Evolutionary conservation across 805 yeast species (phyloP), one percentile per base, ranked within the genome.

Genomic region (Starmerella apis): DNA sequence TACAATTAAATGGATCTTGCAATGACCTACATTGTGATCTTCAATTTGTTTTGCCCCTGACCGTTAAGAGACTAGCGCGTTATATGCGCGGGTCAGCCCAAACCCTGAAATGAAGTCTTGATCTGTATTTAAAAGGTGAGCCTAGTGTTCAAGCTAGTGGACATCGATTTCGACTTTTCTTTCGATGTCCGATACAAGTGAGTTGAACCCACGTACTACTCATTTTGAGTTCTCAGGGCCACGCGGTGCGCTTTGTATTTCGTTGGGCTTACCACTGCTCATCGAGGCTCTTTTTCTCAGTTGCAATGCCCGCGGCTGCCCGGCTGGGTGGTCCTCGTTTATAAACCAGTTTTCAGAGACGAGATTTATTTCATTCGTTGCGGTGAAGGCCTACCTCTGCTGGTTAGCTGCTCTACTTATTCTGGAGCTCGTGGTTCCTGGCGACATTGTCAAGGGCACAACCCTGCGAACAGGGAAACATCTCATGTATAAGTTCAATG

Each of bases 401-500:
- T 90, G 97, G 97, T 82, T 86, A 59, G 71, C 71, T 49, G 73
- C 71, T 0, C 70, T 92, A 47, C 81, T 78, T 4, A 51, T 75
- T 0, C 67, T 86, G 38, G 96, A 86, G 63, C 59, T 75, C 13
- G 59, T 80, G 3, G 67, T 84, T 30, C 88, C 90, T 11, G 94
- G 90, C 0, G 73, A 69, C 51, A 65, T 62, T 22, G 67, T 78
- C 58, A 63, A 75, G 28, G 98, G 98, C 23, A 78, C 80, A 10
- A 66, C 63, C 49, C 68, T 90, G 51, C 74, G 96, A 60, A 95
- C 87, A 64, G 92, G 92, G 2, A 73, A 84, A 0, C 65, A 66
- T 44, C 72, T 90, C 53, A 62, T 64, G 18, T 90, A 90, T 68
- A 80, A 83, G 61, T 83, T 92, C 68, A 90, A 92, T 63, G 97